These are phyloP conservation scores for Didymosphaeria variabile DNA, from an alignment of 2,329 filamentous ascomycete genomes.

Conservation along the genomic window DNA sequence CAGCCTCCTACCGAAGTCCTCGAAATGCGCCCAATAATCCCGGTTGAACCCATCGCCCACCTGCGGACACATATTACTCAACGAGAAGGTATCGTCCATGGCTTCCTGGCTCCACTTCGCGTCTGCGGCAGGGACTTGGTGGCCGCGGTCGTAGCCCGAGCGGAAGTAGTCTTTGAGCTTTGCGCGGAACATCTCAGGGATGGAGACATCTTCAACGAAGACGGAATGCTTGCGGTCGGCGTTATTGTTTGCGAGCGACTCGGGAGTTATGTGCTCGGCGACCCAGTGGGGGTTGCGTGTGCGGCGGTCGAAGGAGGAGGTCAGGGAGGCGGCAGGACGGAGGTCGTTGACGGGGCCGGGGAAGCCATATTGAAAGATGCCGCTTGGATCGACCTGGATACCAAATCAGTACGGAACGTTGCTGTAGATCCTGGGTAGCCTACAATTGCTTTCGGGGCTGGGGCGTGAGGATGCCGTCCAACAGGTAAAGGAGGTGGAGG, in stretches of 20 bases:
- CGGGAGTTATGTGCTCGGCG: constrained; percentile 91
- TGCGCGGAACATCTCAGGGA: constrained; percentile 88
- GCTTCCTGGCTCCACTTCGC: constrained; percentile 93
- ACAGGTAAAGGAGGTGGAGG: constrained; percentile 36
- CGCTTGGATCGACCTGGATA: constrained; percentile 56
- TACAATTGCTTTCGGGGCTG: not conserved
- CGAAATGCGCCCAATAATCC: constrained; percentile 99
- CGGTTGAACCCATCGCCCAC: constrained; percentile 98
- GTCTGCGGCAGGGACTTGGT: constrained; percentile 96
- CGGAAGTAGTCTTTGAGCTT: constrained; percentile 94
- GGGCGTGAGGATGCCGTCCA: constrained; percentile 5
- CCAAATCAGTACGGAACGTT: not conserved
- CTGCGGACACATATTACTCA: constrained; percentile 98
- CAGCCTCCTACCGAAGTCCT: constrained; percentile 92
- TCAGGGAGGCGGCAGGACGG: constrained; percentile 76
- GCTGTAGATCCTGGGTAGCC: not conserved
- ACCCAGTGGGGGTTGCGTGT: constrained; percentile 93
- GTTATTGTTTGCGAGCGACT: constrained; percentile 76
- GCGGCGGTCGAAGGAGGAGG: constrained; percentile 90
- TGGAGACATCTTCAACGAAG: constrained; percentile 81
- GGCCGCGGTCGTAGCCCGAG: constrained; percentile 92
- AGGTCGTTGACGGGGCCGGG: constrained; percentile 89
- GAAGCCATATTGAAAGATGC: constrained; percentile 72
- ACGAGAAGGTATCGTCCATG: constrained; percentile 93
- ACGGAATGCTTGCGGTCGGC: constrained; percentile 84